Evolutionary conservation across 768 basidiomycete genomes (phyloP).

Genomic region (Strobilomyces dryophilus): DNA sequence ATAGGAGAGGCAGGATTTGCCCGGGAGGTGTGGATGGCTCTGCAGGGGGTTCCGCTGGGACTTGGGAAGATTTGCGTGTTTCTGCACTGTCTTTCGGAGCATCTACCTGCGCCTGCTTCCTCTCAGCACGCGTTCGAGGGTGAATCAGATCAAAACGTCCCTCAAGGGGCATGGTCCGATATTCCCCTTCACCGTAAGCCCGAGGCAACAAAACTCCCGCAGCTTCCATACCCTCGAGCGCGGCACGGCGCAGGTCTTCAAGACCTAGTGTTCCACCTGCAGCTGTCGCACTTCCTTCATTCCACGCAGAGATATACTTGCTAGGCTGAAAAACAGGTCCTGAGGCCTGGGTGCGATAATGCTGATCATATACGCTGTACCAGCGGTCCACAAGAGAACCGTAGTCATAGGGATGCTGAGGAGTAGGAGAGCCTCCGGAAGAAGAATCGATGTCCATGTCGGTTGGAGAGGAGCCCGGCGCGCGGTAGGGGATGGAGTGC

Average conservation of each 20-base stretch:
- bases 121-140: conserved; percentile 26
- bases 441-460: conserved; percentile 28
- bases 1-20: conserved; percentile 30
- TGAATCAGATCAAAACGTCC: conserved; percentile 88
- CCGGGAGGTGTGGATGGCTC: conserved; percentile 37
- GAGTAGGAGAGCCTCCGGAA: conserved; percentile 7
- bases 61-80: conserved; percentile 15
- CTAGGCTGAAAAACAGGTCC: conserved; percentile 46
- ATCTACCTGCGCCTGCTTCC: conserved; percentile 3
- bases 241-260: conserved; percentile 35
- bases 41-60: conserved; percentile 6
- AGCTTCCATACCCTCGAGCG: conserved; percentile 29
- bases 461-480: conserved; percentile 46
- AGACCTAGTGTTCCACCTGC: conserved; percentile 34
- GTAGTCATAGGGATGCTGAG: conserved; percentile 65
- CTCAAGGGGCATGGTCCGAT: conserved; percentile 77
- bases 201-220: conserved; percentile 8
- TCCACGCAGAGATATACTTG: conserved; percentile 75
- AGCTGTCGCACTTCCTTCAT: conserved; percentile 32
- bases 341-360: conserved; percentile 63
- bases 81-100: conserved; percentile 1
- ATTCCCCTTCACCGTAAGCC: conserved; percentile 58
- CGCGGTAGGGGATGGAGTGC: conserved; percentile 67
- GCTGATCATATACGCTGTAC: conserved; percentile 85
- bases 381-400: conserved; percentile 82